Conservation (phyloP, 371 early-diverging fungal genomes). For the Mortierella sp. region DNA sequence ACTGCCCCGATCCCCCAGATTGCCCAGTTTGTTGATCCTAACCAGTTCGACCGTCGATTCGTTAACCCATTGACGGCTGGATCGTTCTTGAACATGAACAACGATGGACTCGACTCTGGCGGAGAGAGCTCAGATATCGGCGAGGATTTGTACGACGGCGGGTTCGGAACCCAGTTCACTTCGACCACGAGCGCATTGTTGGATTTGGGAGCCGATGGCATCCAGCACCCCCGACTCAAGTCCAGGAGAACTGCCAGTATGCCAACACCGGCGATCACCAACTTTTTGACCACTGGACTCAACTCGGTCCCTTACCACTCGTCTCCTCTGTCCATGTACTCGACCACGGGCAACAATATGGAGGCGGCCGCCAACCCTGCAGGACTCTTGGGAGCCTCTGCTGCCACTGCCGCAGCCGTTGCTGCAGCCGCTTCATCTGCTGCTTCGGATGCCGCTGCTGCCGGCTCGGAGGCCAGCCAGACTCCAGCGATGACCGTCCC, state of each 20-base stretch:
- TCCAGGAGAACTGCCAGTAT: constrained; percentile 58
- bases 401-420: constrained; percentile 25
- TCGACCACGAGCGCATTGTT: constrained; percentile 49
- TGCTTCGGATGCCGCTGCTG: constrained; percentile 19
- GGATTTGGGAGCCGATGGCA: constrained; percentile 46
- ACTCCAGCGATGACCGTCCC: constrained; percentile 14
- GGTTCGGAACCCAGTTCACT: constrained; percentile 39
- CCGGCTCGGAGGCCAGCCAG: background rate
- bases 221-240: constrained; percentile 46
- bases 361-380: constrained; percentile 27
- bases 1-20: constrained; percentile 58
- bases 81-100: constrained; percentile 28
- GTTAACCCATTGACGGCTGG: constrained; percentile 38
- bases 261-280: constrained; percentile 55
- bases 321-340: constrained; percentile 55
- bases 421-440: constrained; percentile 30
- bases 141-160: constrained; percentile 50
- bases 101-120: constrained; percentile 52
- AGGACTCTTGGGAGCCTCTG: constrained; percentile 26
- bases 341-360: constrained; percentile 43
- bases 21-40: constrained; percentile 51
- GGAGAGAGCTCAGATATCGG: constrained; percentile 42
- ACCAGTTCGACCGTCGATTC: constrained; percentile 53
- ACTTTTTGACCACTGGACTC: constrained; percentile 44
- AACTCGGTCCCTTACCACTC: constrained; percentile 43